Evolutionary conservation across 176 grass and related monocot genomes (phyloP).

Genomic region (Triticum urartu): DNA sequence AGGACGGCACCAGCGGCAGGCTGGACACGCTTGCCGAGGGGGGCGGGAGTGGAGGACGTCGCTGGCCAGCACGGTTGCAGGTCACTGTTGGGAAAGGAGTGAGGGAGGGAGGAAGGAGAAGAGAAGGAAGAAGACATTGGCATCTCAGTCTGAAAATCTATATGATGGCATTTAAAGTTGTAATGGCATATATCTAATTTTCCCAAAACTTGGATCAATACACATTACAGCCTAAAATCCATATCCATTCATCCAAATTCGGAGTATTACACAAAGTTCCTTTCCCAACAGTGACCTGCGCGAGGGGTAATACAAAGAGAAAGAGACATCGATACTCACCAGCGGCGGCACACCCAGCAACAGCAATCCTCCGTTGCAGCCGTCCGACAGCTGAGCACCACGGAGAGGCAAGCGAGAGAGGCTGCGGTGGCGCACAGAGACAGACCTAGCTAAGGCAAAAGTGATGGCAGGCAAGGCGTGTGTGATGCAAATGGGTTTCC

Average conservation of each 20-base stretch:
- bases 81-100: too few species aligned
- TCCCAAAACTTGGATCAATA: not conserved
- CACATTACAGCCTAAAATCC: conserved; percentile 9
- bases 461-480: too few species aligned
- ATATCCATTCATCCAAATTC: not conserved
- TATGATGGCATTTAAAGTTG: not conserved
- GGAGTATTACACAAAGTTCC: not conserved
- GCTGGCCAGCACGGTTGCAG: too few species aligned
- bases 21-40: too few species aligned
- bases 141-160: not conserved
- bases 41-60: too few species aligned
- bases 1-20: too few species aligned
- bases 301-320: not conserved
- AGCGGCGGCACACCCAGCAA: not conserved
- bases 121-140: not conserved
- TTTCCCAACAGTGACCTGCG: too few species aligned
- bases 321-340: not conserved
- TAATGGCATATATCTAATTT: not conserved
- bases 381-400: not conserved
- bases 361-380: not conserved
- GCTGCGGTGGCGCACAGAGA: not conserved
- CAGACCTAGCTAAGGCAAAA: not conserved
- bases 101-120: too few species aligned
- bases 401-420: not conserved
- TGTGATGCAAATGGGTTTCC: too few species aligned